Evolutionary conservation across 23 red algal species (phyloP), one percentile per base, ranked within the genome.

Genomic region (Porphyridium purpureum): DNA sequence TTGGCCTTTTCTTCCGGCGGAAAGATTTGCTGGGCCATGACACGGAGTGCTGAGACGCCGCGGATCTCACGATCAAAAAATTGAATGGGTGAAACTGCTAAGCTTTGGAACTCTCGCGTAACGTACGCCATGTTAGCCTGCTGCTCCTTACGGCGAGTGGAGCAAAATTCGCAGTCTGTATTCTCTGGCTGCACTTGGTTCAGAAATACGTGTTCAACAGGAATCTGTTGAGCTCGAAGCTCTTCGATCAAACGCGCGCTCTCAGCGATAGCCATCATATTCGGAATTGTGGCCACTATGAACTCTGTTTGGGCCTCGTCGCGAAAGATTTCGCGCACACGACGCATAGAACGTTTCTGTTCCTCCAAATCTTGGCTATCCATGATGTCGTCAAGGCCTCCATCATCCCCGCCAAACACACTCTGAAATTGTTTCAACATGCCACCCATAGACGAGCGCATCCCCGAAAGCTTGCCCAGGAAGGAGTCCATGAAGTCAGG

Each of bases 181-280:
- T 94, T 94, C 15, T 63, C 68, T 19, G 73, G 76, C 50, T 94
- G 86, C 34, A 94, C 49, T 35, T 81, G 74, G 50, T 94, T 94
- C 68, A 94, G 75, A 72, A 94, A 94, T 50, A 94, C 11, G 38
- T 94, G 78, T 35, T 74, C 69, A 6, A 80, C 74, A 25, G 86
- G 86, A 52, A 94, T 94, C 20, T 51, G 48, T 34, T 94, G 75
- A 34, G 67, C 65, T 7, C 24, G 8, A 9, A 94, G 51, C 47
- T 94, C 86, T 14, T 82, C 32, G 40, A 83, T 65, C 60, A 94
- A 63, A 49, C 86, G 59, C 19, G 61, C 24, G 25, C 76, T 83
- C 68, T 94, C 86, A 2, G 86, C 42, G 28, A 94, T 82, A 52
- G 72, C 74, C 86, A 94, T 94, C 86, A 94, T 94, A 72, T 73